Percentiles rank a stretch among this genome's conserved stretches.
Evolutionary conservation across 2,329 filamentous ascomycete species (phyloP).

Genomic region (Graphilbum fragrans): DNA sequence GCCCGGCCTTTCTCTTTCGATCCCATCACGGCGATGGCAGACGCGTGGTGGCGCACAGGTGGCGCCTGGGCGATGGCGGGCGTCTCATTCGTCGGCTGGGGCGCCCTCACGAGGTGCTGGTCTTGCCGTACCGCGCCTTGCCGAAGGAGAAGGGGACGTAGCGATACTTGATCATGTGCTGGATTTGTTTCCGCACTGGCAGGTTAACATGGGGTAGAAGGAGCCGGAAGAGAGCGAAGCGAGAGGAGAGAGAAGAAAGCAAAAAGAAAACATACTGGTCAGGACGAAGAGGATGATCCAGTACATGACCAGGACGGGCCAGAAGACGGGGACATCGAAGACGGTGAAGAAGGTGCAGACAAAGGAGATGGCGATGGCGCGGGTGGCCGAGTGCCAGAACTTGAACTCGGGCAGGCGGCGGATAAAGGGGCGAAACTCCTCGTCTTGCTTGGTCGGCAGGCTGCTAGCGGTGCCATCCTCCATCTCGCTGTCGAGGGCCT

Average conservation of each 20-base stretch:
- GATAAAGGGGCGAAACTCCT: conserved; percentile 97
- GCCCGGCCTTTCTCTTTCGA: no score
- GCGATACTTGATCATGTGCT: conserved; percentile 99
- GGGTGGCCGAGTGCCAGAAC: conserved; percentile 96
- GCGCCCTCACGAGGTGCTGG: conserved; percentile 23
- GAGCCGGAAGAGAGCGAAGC: not conserved
- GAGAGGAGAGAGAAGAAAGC: not conserved
- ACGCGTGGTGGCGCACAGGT: no score
- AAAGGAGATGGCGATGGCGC: conserved; percentile 74
- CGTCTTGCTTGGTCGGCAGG: conserved; percentile 88
- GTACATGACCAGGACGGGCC: conserved; percentile 96
- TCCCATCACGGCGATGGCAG: no score
- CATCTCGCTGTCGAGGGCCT: conserved; percentile 83
- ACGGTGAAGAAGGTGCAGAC: conserved; percentile 84
- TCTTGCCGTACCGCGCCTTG: conserved; percentile 69
- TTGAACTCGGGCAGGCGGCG: conserved; percentile 96
- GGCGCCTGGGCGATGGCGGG: no score
- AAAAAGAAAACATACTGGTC: conserved; percentile 58
- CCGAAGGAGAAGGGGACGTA: conserved; percentile 91
- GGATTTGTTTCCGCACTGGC: conserved; percentile 93
- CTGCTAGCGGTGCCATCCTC: conserved; percentile 77
- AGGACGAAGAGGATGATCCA: conserved; percentile 94
- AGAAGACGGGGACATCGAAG: conserved; percentile 97
- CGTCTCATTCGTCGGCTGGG: not conserved
- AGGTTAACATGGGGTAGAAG: not conserved